Evolutionary conservation across 352 stramenopile species (phyloP), one percentile per base, ranked within the genome.

Genomic region (Globisporangium parvum): DNA sequence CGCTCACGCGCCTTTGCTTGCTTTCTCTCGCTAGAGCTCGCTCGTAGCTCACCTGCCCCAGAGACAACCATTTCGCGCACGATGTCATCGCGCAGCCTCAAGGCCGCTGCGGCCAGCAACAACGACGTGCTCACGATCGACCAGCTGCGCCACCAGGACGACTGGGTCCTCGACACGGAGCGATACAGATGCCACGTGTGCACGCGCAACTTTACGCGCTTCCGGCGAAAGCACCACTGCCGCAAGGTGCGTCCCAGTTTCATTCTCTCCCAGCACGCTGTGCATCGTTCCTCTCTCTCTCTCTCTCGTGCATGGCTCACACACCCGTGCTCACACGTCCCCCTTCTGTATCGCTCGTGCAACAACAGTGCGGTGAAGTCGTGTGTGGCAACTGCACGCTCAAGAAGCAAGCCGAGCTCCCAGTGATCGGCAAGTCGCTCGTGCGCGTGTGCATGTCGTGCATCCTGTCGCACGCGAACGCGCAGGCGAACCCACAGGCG

Each of bases 381-480:
- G 83, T 95, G 35, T 95, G 85, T 55, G 79, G 77, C 47, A 93
- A 95, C 70, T 95, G 85, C 49, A 88, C 81, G 51, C 70, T 93
- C 11, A 95, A 93, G 73, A 93, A 93, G 61, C 76, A 90, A 59
- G 83, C 83, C 5, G 82, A 95, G 65, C 66, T 95, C 23, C 85
- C 85, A 3, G 85, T 93, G 40, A 92, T 91, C 49, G 82, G 85
- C 39, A 80, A 80, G 58, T 91, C 82, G 37, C 80, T 93, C 42
- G 80, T 95, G 49, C 80, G 80, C 51, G 80, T 95, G 57, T 95
- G 85, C 69, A 95, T 93, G 85, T 93, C 85, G 50, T 95, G 85
- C 70, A 94, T 94, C 59, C 67, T 95, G 54, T 91, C 79, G 60
- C 82, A 91, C 59, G 81, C 81, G 45, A 90, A 89, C 63, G 66